These are phyloP conservation scores for Stenocarpella maydis DNA, from an alignment of 2,329 filamentous ascomycete genomes.

Conservation along the genomic window DNA sequence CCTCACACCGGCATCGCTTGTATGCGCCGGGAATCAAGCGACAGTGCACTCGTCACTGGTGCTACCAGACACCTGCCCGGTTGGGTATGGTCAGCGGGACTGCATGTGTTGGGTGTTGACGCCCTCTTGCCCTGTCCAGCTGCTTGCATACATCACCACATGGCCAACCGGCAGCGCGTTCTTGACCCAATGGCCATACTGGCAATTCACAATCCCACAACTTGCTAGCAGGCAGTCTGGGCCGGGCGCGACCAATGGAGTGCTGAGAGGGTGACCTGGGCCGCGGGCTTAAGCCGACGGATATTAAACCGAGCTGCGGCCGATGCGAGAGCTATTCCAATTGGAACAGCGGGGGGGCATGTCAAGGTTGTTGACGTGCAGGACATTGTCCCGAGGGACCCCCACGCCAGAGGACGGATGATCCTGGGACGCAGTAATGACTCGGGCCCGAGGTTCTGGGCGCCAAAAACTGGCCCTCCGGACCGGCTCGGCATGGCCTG, in stretches of 20 bases:
- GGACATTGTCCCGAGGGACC: background rate
- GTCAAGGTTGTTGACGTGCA: slow-evolving; percentile 23
- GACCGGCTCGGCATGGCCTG: slow-evolving; percentile 67
- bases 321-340: background rate
- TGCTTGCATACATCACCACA: background rate
- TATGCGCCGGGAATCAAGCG: background rate
- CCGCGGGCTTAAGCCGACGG: background rate
- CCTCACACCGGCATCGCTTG: background rate
- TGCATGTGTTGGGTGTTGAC: background rate
- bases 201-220: background rate
- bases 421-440: background rate
- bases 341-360: background rate
- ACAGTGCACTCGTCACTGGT: background rate
- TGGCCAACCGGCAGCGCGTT: background rate
- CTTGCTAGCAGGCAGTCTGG: background rate
- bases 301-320: background rate
- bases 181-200: background rate
- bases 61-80: background rate
- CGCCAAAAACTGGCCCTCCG: background rate
- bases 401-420: background rate
- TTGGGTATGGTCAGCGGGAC: background rate
- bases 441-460: slow-evolving; percentile 36
- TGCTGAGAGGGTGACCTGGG: background rate
- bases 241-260: background rate
- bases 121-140: too few relatives aligned